Evolutionary conservation across 495 filamentous ascomycete species (phyloP).

Genomic region (Hypoxylon fragiforme): DNA sequence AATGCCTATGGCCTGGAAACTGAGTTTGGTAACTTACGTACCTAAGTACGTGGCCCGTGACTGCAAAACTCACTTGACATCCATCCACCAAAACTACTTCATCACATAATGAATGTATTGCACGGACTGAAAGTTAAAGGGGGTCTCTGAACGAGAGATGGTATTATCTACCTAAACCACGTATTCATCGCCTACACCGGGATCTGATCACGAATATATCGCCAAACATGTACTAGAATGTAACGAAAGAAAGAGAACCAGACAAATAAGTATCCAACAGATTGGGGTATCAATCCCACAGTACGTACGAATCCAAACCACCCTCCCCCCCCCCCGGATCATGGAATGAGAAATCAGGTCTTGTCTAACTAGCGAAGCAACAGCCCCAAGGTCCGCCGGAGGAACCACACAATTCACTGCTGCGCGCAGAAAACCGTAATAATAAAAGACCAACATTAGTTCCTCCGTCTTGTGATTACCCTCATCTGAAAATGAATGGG

Average conservation of each 20-base stretch:
- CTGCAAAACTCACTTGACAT: no score
- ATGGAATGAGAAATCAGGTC: conserved; percentile 16
- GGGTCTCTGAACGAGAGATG: conserved; percentile 25
- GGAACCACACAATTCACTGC: conserved; percentile 8
- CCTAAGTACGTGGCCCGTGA: no score
- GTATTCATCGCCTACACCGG: neutral
- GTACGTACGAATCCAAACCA: conserved; percentile 15
- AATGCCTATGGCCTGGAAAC: no score
- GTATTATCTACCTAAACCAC: conserved; percentile 24
- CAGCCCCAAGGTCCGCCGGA: neutral
- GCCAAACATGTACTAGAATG: conserved; percentile 30
- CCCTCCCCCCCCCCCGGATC: neutral
- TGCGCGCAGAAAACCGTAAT: conserved; percentile 16
- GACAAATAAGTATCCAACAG: conserved; percentile 16
- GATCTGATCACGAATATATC: conserved; percentile 16
- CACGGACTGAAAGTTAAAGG: no score
- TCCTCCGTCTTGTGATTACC: conserved; percentile 39
- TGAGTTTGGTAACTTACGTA: no score
- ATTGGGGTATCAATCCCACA: conserved; percentile 33
- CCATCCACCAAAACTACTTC: no score
- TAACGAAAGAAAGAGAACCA: conserved; percentile 22
- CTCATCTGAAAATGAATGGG: conserved; percentile 43
- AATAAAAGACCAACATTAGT: conserved; percentile 31
- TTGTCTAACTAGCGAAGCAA: conserved; percentile 24
- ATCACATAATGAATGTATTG: no score